Evolutionary conservation across 805 yeast genomes (phyloP), one percentile per base, ranked within the genome.

Genomic region (Candida tammaniensis): DNA sequence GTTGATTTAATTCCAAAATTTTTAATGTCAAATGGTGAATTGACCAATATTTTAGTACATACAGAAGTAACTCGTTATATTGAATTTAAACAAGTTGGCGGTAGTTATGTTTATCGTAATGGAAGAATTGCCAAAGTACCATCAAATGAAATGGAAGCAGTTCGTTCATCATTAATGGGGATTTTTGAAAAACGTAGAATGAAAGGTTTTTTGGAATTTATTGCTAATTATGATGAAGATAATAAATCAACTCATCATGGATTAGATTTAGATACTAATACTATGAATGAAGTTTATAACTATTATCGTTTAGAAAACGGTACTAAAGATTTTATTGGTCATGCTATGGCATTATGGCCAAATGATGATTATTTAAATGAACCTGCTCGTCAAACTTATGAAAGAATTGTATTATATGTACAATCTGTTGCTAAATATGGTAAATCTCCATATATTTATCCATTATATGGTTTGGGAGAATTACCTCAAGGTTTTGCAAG

Each of bases 401-500:
- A 91, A 57, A 74, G 98, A 59, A 78, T 93, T 36, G 61, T 85
- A 32, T 72, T 93, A 41, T 93, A 93, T 54, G 82, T 86, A 30
- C 86, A 86, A 49, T 85, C 95, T 10, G 94, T 93, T 41, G 93
- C 96, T 18, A 80, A 93, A 51, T 93, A 85, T 61, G 98, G 98
- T 39, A 89, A 89, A 63, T 86, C 96, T 6, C 98, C 98, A 9
- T 93, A 93, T 59, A 75, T 93, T 42, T 93, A 93, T 57, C 98
- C 98, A 30, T 70, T 91, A 52, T 93, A 93, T 55, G 98, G 98
- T 6, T 74, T 93, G 39, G 98, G 98, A 33, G 98, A 93, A 62
- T 72, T 93, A 40, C 98, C 98, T n/a, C 98, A 93, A 66, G 98
- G 97, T 7, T 93, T 93, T 68, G 97, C 98, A 8, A 77, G 98